These are phyloP conservation scores for Mycena capillaripes DNA, from an alignment of 768 basidiomycete species.

Conservation along the genomic window DNA sequence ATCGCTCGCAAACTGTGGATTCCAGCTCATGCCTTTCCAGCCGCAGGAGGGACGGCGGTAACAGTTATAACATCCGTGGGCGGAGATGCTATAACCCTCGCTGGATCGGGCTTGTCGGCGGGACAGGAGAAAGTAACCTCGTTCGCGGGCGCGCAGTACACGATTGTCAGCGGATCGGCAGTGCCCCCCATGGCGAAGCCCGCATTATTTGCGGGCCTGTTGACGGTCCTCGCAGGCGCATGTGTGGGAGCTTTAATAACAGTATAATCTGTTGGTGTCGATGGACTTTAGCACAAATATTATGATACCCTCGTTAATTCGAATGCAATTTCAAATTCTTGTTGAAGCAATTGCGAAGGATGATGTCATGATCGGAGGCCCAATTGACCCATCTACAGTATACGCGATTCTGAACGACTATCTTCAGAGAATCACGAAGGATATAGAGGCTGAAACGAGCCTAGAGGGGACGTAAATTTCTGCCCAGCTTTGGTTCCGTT, in stretches of 20 bases:
- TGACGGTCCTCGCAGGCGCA: conserved; percentile 46
- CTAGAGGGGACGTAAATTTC: too few species aligned
- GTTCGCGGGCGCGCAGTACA: conserved; percentile 67
- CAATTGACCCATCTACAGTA: too few species aligned
- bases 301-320: not conserved
- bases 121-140: conserved; percentile 56
- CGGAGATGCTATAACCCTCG: conserved; percentile 73
- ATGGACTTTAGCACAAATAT: not conserved
- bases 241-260: conserved; percentile 57
- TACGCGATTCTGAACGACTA: too few species aligned
- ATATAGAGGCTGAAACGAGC: too few species aligned
- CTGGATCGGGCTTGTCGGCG: conserved; percentile 49
- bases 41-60: conserved; percentile 63
- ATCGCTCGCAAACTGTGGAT: conserved; percentile 33
- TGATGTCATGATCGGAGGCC: too few species aligned
- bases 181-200: conserved; percentile 40
- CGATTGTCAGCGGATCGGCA: conserved; percentile 50
- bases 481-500: too few species aligned
- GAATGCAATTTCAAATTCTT: too few species aligned
- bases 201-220: conserved; percentile 46
- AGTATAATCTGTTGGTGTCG: conserved; percentile 37
- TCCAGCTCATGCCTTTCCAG: conserved; percentile 51
- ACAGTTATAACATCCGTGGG: conserved; percentile 73
- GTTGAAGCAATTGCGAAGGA: too few species aligned
- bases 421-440: too few species aligned